Evolutionary conservation across 2,329 filamentous ascomycete genomes (phyloP).

Genomic region (Talaromyces verruculosus): DNA sequence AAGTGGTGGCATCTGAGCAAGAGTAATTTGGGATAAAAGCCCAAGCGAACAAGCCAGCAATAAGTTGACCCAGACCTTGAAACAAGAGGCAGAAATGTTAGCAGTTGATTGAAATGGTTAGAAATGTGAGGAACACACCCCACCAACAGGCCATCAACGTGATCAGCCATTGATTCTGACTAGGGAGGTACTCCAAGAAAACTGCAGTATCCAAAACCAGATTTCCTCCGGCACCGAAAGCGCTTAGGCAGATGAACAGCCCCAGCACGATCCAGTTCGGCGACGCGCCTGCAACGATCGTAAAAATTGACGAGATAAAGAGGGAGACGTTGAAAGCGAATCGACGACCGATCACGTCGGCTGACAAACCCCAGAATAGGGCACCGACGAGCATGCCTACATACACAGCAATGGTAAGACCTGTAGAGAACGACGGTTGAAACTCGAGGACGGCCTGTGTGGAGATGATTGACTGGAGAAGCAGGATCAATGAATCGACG

Average conservation of each 20-base stretch:
- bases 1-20: constrained; percentile 48
- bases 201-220: constrained; percentile 63
- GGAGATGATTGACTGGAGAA: constrained; percentile 39
- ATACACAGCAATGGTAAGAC: constrained; percentile 44
- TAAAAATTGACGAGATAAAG: constrained; percentile 62
- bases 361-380: constrained; percentile 67
- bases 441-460: constrained; percentile 29
- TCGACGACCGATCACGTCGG: constrained; percentile 67
- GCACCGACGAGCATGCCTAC: constrained; percentile 46
- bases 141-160: constrained; percentile 39
- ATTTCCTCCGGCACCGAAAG: constrained; percentile 66
- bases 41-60: constrained; percentile 57
- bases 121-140: constrained; percentile 27
- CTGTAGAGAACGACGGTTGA: constrained; percentile 33
- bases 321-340: constrained; percentile 69
- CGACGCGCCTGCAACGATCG: constrained; percentile 64
- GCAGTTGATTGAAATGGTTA: not conserved
- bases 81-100: not conserved
- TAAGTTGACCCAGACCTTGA: constrained; percentile 48
- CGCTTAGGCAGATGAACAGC: constrained; percentile 61
- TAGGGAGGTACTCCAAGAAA: constrained; percentile 58
- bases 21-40: constrained; percentile 52
- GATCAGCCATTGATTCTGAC: constrained; percentile 61
- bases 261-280: constrained; percentile 67
- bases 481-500: constrained; percentile 40